Evolutionary conservation across 2,329 filamentous ascomycete genomes (phyloP), one percentile per base, ranked within the genome.

Genomic region (Neopestalotiopsis clavispora): DNA sequence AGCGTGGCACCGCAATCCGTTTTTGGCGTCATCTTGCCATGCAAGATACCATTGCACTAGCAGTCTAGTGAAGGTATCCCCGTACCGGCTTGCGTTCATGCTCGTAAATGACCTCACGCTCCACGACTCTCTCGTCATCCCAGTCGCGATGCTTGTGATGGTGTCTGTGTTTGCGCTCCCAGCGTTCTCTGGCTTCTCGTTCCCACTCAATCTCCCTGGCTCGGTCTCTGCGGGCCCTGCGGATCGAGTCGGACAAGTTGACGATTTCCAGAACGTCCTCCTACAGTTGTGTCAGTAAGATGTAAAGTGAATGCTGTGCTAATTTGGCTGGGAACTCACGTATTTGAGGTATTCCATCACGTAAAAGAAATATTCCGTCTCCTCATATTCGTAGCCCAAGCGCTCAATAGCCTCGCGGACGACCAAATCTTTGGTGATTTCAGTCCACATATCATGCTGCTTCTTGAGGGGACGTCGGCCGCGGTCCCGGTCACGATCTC

Each of bases 391-490:
- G 80, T 97, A 98, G 2, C 94, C 94, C 77, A 91, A 83, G 75
- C 92, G 86, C 74, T 97, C 91, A 72, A 98, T 93, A 20, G 96
- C 96, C 78, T 98, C 94, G 66, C 92, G 90, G 69, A 91, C 86
- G 17, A 98, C 94, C 45, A 98, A 82, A 74, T 97, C 95, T 82
- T 97, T 97, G 60, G 95, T 97, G 74, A 99, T 94, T 81, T 98
- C 96, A 0, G 96, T 99, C 95, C 95, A 98, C 84, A 97, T 93
- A 69, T 92, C 89, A 68, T 88, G 86, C 40, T 86, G 82, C 65
- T 85, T 85, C 28, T 84, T 79, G 14, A 79, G 78, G 17, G 80
- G 75, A 17, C 64, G 64, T 49, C 61, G 64, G 4, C 34, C 49
- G 4, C 74, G 67, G 75, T 81, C 68, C 72, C 78, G 64, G 70